phyloP scores from a whole-genome alignment of 176 grass and related monocot genomes.

The Carex kokanica region DNA sequence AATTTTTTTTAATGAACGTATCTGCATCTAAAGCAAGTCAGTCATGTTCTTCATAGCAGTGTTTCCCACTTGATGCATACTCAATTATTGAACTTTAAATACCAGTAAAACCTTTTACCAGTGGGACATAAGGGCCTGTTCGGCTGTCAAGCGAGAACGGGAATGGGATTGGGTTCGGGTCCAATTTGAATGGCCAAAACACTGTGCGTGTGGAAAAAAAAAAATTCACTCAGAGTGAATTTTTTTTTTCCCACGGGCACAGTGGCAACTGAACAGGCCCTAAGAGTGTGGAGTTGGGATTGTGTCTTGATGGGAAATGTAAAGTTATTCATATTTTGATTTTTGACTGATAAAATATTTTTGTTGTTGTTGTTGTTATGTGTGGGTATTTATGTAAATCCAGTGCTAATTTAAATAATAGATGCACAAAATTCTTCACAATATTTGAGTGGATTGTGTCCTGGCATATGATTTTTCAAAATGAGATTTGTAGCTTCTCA shows the following conservation, averaged over 20 bases:
- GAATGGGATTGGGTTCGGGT: no score
- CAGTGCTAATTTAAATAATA: neutral
- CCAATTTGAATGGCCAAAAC: no score
- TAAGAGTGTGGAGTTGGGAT: no score
- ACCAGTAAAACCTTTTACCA: no score
- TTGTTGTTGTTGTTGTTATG: neutral
- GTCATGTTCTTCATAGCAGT: neutral
- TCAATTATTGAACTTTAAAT: neutral
- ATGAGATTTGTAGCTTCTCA: neutral
- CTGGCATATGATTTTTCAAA: neutral
- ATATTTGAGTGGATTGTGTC: neutral
- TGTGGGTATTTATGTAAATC: neutral
- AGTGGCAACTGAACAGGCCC: no score
- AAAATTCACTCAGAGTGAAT: no score
- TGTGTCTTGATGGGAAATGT: neutral
- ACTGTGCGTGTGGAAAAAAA: no score
- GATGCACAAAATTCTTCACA: neutral
- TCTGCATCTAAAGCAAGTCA: neutral
- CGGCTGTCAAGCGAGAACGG: no score
- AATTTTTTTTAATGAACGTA: constrained; percentile 4
- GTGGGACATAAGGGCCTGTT: no score
- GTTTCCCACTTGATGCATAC: neutral
- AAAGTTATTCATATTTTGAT: neutral
- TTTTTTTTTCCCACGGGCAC: no score
- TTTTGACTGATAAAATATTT: no score